A percentile compares a stretch with the other conserved stretches of the same genome.
phyloP scores from a whole-genome alignment of 805 yeast species.

The Ogataea ramenticola region DNA sequence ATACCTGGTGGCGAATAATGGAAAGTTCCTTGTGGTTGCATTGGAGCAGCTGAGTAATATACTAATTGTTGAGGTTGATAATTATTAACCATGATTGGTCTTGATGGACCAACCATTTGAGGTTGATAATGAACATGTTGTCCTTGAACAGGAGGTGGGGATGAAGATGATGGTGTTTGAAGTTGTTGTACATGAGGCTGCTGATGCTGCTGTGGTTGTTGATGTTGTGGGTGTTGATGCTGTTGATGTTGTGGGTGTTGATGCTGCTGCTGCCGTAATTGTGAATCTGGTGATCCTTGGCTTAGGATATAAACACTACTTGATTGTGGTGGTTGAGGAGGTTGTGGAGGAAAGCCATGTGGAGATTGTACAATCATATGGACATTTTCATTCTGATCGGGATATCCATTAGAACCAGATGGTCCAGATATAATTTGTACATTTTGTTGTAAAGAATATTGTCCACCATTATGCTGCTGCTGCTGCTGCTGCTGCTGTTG shows the following conservation, averaged over 20 bases:
- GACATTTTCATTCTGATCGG: not conserved
- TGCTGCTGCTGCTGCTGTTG: not conserved
- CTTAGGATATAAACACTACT: not conserved
- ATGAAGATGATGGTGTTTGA: not conserved
- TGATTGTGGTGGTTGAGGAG: not conserved
- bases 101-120: not conserved
- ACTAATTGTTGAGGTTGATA: not conserved
- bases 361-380: not conserved
- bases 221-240: not conserved
- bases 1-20: not conserved
- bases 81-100: not conserved
- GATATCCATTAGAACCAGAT: not conserved
- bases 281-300: not conserved
- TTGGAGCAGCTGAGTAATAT: not conserved
- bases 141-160: not conserved
- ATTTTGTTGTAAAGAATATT: not conserved
- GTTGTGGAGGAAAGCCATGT: not conserved
- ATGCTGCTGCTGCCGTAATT: not conserved
- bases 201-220: not conserved
- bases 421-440: not conserved
- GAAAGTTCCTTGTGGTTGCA: not conserved
- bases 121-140: not conserved
- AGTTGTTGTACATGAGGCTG: too few species aligned
- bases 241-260: too few species aligned
- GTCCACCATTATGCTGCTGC: not conserved